Percentiles rank a stretch among this genome's conserved stretches.
phyloP scores from a whole-genome alignment of 257 asterid genomes.

The Nicotiana noctiflora region DNA sequence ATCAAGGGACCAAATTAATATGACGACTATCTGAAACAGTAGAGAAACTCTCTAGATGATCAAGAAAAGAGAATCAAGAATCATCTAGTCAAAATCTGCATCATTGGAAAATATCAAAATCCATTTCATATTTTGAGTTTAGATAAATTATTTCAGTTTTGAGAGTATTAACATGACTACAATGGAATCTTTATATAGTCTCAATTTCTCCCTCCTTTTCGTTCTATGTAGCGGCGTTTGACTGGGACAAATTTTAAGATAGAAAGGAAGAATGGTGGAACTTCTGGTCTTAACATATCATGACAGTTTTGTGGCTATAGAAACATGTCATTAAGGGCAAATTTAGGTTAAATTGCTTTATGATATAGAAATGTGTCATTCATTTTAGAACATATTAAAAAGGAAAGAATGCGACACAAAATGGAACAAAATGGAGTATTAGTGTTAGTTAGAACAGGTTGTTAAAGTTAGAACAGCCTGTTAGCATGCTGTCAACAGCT shows the following conservation, averaged over 20 bases:
- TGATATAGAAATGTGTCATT: neutral
- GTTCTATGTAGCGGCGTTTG: neutral
- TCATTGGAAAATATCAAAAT: neutral
- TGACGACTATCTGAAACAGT: neutral
- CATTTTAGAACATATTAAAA: neutral
- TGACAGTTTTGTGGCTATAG: neutral
- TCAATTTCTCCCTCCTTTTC: neutral
- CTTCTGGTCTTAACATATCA: neutral
- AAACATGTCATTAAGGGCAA: neutral
- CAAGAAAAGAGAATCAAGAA: neutral
- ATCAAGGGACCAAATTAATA: neutral
- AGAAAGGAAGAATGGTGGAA: neutral
- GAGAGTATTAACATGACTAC: neutral
- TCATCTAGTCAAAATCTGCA: neutral
- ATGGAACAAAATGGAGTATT: neutral
- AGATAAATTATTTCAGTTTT: neutral
- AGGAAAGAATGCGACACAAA: neutral
- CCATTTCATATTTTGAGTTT: neutral
- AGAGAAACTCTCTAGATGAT: neutral
- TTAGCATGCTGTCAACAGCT: no score
- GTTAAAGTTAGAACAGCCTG: no score
- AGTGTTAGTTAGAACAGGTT: no score
- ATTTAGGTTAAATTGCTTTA: neutral
- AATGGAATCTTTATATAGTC: neutral
- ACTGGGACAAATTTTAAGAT: neutral